phyloP scores from a whole-genome alignment of 805 yeast species.

The Yamadazyma takamatsuzukensis region DNA sequence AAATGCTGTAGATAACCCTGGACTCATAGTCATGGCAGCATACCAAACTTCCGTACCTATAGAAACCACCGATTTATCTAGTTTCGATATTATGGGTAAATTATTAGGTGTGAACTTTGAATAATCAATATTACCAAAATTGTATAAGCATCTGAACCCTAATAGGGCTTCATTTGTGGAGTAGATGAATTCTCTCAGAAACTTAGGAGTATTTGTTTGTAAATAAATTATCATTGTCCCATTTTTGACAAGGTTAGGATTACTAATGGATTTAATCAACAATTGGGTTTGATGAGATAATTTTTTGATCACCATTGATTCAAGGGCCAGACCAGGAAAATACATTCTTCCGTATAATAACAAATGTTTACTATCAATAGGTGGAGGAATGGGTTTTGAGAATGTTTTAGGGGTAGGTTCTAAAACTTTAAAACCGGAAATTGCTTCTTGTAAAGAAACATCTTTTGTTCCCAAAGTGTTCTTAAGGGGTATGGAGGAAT shows the following conservation, averaged over 20 bases:
- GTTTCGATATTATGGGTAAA: constrained; percentile 36
- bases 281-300: constrained; percentile 59
- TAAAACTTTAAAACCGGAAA: constrained; percentile 63
- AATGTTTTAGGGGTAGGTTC: too few relatives aligned
- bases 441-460: constrained; percentile 60
- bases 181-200: constrained; percentile 70
- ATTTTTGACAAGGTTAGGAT: constrained; percentile 49
- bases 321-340: constrained; percentile 81
- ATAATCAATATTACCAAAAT: constrained; percentile 39
- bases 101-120: constrained; percentile 28
- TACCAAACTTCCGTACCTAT: constrained; percentile 89
- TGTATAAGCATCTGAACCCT: constrained; percentile 78
- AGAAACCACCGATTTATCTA: constrained; percentile 63
- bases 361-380: constrained; percentile 16
- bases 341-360: constrained; percentile 82
- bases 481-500: constrained; percentile 57
- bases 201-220: constrained; percentile 62
- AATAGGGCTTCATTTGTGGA: constrained; percentile 80
- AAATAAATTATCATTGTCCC: constrained; percentile 63
- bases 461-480: constrained; percentile 49
- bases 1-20: constrained; percentile 82
- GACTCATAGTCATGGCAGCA: constrained; percentile 78
- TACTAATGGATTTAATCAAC: constrained; percentile 71
- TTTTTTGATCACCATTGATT: constrained; percentile 77
- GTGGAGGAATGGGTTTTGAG: constrained; percentile 12